A percentile compares a stretch with the other conserved stretches of the same genome.
Conservation (phyloP, 208 protist species). For the Acanthamoeba healyi region DNA sequence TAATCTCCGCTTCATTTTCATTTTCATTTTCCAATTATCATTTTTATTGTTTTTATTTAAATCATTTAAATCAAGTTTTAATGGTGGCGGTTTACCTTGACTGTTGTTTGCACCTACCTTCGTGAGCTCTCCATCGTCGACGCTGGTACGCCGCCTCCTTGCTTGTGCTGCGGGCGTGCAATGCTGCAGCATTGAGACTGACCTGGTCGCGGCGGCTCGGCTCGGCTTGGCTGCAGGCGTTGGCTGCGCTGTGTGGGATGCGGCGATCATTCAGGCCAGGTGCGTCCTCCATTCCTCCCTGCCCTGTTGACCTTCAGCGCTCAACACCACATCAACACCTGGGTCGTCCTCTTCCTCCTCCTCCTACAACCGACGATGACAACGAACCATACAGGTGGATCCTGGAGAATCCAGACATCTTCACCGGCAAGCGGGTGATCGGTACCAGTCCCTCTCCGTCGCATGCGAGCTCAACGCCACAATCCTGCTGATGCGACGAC, state of each 20-base stretch:
- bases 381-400: conserved; percentile 75
- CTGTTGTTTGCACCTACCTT: conserved; percentile 64
- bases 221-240: background rate
- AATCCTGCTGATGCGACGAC: background rate
- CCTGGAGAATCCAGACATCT: conserved; percentile 71
- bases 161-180: background rate
- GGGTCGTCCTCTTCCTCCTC: background rate
- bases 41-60: background rate
- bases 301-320: background rate
- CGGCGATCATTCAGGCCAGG: conserved; percentile 83
- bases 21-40: conserved; percentile 20
- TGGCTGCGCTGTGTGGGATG: conserved; percentile 85
- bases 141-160: conserved; percentile 31
- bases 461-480: background rate
- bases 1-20: background rate
- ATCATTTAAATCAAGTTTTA: background rate
- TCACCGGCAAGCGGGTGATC: conserved; percentile 73
- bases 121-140: conserved; percentile 85
- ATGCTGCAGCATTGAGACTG: no score
- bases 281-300: background rate
- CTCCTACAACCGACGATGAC: background rate
- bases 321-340: background rate
- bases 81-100: background rate
- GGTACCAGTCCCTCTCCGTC: conserved; percentile 37
- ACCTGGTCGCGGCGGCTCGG: no score